phyloP scores from a whole-genome alignment of 768 basidiomycete species.

The Tricholomella constricta region DNA sequence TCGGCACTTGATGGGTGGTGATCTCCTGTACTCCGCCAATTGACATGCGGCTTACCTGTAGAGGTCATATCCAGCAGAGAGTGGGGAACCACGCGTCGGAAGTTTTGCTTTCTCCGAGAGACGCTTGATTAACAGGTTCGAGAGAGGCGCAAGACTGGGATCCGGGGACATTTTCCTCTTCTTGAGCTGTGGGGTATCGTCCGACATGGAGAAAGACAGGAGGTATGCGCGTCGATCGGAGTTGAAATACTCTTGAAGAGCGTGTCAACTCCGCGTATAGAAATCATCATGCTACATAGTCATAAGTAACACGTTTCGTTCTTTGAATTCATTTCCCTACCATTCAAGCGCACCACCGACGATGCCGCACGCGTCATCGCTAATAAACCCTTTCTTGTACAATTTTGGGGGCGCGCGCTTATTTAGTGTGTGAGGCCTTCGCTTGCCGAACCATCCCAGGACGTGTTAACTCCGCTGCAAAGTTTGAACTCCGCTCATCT shows the following conservation, averaged over 20 bases:
- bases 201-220: constrained; percentile 25
- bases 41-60: constrained; percentile 62
- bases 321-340: background rate
- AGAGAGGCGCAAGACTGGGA: constrained; percentile 30
- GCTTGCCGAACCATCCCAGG: constrained; percentile 57
- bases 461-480: constrained; percentile 22
- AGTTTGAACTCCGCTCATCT: constrained; percentile 2
- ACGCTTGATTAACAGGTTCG: constrained; percentile 78
- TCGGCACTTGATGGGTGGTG: constrained; percentile 63
- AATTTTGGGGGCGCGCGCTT: background rate
- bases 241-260: constrained; percentile 27
- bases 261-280: constrained; percentile 36
- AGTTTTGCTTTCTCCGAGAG: constrained; percentile 79
- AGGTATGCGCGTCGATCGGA: constrained; percentile 37
- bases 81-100: constrained; percentile 83
- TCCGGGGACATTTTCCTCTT: constrained; percentile 58
- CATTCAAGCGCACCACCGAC: constrained; percentile 6
- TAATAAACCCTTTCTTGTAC: background rate
- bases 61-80: constrained; percentile 94
- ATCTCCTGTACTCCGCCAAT: background rate
- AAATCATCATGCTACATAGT: constrained; percentile 1
- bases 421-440: too few species aligned
- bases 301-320: background rate
- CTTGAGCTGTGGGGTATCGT: constrained; percentile 44
- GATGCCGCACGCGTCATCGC: background rate